Base-by-base conservation (phyloP, 129 eudicot species). In the Helichrysum umbraculigerum region DNA sequence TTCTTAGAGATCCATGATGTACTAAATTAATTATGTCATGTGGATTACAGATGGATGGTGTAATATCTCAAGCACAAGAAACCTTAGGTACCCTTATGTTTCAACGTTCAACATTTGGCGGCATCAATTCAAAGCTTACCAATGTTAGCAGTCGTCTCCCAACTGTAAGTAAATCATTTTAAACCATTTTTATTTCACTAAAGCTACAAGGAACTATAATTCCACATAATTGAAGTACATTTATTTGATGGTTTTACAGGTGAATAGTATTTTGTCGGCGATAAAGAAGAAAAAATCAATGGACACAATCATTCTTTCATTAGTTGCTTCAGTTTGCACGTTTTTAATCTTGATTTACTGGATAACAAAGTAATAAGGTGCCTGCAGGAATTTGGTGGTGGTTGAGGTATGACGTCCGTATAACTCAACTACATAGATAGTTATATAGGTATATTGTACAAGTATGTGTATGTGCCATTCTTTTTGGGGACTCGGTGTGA, bases 131-230 rank as follows among this genome's bases (percentile, higher is more conserved):
- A 63, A 95, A 91, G 84, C 96, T 95, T 81, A 88, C 95, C 81
- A 95, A 95, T 73, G 90, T 95, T 73, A 82, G 99, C 87, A 89
- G 99, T 73, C 99, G 99, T 60, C 94, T 95, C 71, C 99, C 99
- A 52, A 86, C 92, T 73, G 99, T 95, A 89, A 84, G 96, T 37
- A 82, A 73, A 44, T 44, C 52, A 35, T 32, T 21, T 57, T 21
- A 4, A 44, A 5, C 17, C 3, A 72, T 22, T 35, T 42, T 12
- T n/a, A 47, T n/a, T 57, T 73, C 20, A 19, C 59, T 34, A 5
- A 8, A 72, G 3, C 39, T 33, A 17, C 7, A 42, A 11, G 14
- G 2, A 28, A 11, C 1, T 54, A 54, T 54, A 54, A 2, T 54
- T 17, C 17, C 2, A n/a, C 62, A 20, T 57, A 20, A 56, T 7